Evolutionary conservation across 169 alveolate species (phyloP).

Genomic region (Cryptosporidium andersoni): DNA sequence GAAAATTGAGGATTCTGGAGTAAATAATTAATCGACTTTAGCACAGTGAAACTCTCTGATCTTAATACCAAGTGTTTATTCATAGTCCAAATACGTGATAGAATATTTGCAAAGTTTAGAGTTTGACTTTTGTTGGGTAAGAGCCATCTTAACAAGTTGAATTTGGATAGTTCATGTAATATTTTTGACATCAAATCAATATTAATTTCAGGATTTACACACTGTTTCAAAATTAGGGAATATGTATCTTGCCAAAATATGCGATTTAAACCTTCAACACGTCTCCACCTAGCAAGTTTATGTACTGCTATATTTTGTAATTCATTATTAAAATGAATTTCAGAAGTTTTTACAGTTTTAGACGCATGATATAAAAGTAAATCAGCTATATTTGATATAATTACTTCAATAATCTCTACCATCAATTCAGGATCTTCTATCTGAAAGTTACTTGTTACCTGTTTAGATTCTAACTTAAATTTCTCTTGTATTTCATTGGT

Average conservation of each 20-base stretch:
- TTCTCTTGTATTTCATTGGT: not conserved
- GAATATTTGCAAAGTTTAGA: constrained; percentile 7
- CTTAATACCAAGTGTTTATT: constrained; percentile 21
- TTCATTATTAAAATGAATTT: not conserved
- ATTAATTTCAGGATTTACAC: constrained; percentile 23
- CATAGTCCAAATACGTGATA: constrained; percentile 66
- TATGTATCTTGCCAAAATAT: constrained; percentile 44
- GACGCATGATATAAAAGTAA: constrained; percentile 52
- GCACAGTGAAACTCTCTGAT: constrained; percentile 28
- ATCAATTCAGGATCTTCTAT: constrained; percentile 52
- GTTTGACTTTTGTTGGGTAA: constrained; percentile 27
- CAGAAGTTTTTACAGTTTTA: constrained; percentile 2
- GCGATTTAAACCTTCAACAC: constrained; percentile 4
- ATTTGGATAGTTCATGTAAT: constrained; percentile 28
- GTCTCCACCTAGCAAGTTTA: constrained; percentile 26
- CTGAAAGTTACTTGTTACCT: constrained; percentile 9
- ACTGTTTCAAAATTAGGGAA: constrained; percentile 27
- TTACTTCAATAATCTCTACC: constrained; percentile 11
- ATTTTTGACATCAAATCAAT: constrained; percentile 25
- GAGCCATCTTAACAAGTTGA: constrained; percentile 21
- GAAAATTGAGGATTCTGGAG: not conserved
- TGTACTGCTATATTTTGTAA: not conserved
- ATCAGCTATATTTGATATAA: not conserved
- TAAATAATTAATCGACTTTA: constrained; percentile 13
- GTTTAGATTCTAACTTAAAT: not conserved